A percentile compares a stretch with the other conserved stretches of the same genome.
These are phyloP conservation scores for Wickerhamomyces kurtzmanii DNA, from an alignment of 805 yeast genomes.

Conservation along the genomic window DNA sequence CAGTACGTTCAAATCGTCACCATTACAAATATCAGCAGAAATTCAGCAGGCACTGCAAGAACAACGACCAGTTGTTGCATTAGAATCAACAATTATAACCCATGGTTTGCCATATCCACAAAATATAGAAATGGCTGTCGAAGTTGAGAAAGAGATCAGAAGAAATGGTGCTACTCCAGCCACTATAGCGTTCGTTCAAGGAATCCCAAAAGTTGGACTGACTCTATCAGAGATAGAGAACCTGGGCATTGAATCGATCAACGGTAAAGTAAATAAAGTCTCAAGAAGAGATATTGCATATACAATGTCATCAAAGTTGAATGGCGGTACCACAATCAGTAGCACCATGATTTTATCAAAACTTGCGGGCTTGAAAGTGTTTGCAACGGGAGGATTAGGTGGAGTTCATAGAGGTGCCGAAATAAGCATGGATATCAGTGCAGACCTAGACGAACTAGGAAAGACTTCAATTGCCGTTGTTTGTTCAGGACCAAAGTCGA, in stretches of 20 bases:
- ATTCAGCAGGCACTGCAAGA: constrained; percentile 50
- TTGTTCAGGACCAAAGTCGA: constrained; percentile 86
- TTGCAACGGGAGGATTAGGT: constrained; percentile 91
- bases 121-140: constrained; percentile 61
- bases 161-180: constrained; percentile 70
- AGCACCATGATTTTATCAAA: constrained; percentile 79
- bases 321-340: constrained; percentile 88
- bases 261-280: constrained; percentile 39
- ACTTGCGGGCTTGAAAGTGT: constrained; percentile 68
- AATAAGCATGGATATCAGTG: constrained; percentile 69
- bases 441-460: constrained; percentile 79
- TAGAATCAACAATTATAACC: constrained; percentile 82
- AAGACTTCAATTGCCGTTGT: constrained; percentile 83
- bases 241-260: constrained; percentile 27
- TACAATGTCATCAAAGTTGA: constrained; percentile 49
- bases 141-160: constrained; percentile 56
- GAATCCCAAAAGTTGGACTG: constrained; percentile 66
- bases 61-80: constrained; percentile 62
- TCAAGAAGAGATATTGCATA: constrained; percentile 75
- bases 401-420: constrained; percentile 84
- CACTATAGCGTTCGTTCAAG: constrained; percentile 69
- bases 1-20: no score
- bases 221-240: constrained; percentile 32
- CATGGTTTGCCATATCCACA: constrained; percentile 84
- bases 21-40: constrained; percentile 29